Evolutionary conservation across 2,329 filamentous ascomycete genomes (phyloP).

Genomic region (Aureobasidium subglaciale): DNA sequence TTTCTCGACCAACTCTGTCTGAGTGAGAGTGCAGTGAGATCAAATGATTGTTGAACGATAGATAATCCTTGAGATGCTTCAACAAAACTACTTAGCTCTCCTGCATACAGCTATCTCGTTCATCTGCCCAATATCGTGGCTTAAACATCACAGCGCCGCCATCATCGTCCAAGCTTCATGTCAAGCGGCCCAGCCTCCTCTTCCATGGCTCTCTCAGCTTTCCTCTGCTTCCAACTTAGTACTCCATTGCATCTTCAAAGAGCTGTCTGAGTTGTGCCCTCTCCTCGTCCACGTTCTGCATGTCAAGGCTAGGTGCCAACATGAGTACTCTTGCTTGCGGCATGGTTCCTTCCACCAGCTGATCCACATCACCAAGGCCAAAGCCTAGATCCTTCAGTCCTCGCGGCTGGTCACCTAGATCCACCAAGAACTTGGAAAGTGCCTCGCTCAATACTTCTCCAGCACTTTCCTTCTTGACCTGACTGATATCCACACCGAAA

Average conservation of each 20-base stretch:
- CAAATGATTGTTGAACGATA: too few species aligned
- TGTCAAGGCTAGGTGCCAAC: constrained; percentile 72
- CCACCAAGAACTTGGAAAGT: constrained; percentile 69
- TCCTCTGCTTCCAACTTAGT: constrained; percentile 21
- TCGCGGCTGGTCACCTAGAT: constrained; percentile 81
- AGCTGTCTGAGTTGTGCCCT: constrained; percentile 41
- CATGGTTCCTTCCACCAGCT: constrained; percentile 85
- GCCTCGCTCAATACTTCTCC: constrained; percentile 84
- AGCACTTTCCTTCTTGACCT: constrained; percentile 81
- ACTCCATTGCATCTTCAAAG: constrained; percentile 43
- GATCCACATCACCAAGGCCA: constrained; percentile 64
- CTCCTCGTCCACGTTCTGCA: constrained; percentile 38
- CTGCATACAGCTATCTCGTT: not conserved
- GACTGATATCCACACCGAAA: constrained; percentile 82
- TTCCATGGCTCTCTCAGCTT: not conserved
- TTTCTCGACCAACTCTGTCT: not conserved
- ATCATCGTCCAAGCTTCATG: not conserved
- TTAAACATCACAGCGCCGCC: not conserved
- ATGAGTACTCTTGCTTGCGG: constrained; percentile 86
- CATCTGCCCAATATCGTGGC: not conserved
- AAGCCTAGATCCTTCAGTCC: constrained; percentile 84
- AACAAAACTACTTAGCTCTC: too few species aligned
- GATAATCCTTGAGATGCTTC: not conserved
- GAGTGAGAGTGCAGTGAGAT: too few species aligned
- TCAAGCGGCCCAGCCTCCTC: not conserved